Evolutionary conservation across 1,284 basidiomycete species (phyloP), one percentile per base, ranked within the genome.

Genomic region (Schizophyllum amplum): DNA sequence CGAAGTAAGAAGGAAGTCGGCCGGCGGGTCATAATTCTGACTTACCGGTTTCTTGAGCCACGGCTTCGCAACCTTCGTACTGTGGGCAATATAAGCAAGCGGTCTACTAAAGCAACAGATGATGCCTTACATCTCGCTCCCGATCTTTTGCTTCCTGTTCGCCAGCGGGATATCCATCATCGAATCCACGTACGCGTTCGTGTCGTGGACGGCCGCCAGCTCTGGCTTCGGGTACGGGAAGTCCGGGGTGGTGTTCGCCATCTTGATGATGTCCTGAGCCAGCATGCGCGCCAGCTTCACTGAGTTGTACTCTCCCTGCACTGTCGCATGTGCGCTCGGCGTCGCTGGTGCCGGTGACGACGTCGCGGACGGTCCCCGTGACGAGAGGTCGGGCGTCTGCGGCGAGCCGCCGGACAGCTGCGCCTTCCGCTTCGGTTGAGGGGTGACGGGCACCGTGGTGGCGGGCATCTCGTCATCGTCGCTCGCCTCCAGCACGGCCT

Each of bases 101-200:
- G 15, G 52, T 22, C 54, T n/a, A 21, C 23, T 49, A 26, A 46
- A 50, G 24, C 56, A 54, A 52, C 17, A 25, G 46, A 55, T 59
- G 48, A 52, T 57, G 46, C 54, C 33, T 55, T 63, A 89, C 83
- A 93, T 67, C 68, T 88, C 88, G 65, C 90, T 87, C 25, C 91
- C 91, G 24, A 94, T 70, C 62, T 80, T 75, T 68, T 95, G 93
- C 71, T 95, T 95, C 75, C 90, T 88, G 61, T 77, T 72, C 59
- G 83, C 82, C 24, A 79, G 64, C 1, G 83, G 75, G 70, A 86
- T 83, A 56, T 82, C 81, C 55, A 77, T 65, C 20, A 95, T 67
- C 46, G 79, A 72, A 65, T 94, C 86, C 59, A 94, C 79, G 68
- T 92, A 94, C 54, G 84, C 80, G 64, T 91, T 83, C 5, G 91